Evolutionary conservation across 192 early-diverging fungal species (phyloP).

Genomic region (Coemansia sp.): DNA sequence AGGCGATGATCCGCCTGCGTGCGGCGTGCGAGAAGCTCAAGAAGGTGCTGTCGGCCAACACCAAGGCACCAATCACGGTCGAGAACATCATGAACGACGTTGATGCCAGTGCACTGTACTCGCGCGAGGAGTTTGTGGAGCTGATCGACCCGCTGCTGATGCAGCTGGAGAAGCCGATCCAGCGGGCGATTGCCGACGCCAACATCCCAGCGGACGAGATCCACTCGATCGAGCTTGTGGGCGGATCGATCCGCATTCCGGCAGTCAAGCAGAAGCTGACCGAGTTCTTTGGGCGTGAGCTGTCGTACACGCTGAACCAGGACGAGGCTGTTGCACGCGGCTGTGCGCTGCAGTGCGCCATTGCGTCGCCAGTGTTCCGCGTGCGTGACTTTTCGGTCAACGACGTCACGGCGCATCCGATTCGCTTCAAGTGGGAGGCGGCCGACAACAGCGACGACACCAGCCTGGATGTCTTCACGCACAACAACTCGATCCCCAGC

Average conservation of each 20-base stretch:
- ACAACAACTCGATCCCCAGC: conserved; percentile 83
- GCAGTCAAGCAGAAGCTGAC: conserved; percentile 87
- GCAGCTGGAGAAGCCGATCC: conserved; percentile 70
- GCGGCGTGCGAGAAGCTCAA: conserved; percentile 92
- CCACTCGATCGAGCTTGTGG: conserved; percentile 92
- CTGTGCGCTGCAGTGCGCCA: conserved; percentile 95
- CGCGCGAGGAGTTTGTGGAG: conserved; percentile 84
- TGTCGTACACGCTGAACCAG: conserved; percentile 93
- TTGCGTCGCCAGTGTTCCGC: conserved; percentile 95
- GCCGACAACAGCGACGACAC: conserved; percentile 65
- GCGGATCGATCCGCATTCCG: conserved; percentile 92
- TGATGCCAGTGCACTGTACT: conserved; percentile 84
- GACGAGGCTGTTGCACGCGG: conserved; percentile 97
- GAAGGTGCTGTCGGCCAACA: conserved; percentile 94
- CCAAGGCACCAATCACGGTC: conserved; percentile 86
- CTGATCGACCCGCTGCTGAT: conserved; percentile 70
- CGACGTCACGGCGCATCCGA: conserved; percentile 87
- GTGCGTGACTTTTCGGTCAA: conserved; percentile 94
- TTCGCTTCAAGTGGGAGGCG: conserved; percentile 85
- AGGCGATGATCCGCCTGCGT: conserved; percentile 88
- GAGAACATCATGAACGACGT: conserved; percentile 96
- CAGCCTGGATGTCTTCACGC: conserved; percentile 82
- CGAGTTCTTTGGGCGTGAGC: conserved; percentile 85
- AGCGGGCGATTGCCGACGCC: conserved; percentile 74
- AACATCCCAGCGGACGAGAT: conserved; percentile 78